Evolutionary conservation across 768 basidiomycete genomes (phyloP).

Genomic region (Boletellus sp.): DNA sequence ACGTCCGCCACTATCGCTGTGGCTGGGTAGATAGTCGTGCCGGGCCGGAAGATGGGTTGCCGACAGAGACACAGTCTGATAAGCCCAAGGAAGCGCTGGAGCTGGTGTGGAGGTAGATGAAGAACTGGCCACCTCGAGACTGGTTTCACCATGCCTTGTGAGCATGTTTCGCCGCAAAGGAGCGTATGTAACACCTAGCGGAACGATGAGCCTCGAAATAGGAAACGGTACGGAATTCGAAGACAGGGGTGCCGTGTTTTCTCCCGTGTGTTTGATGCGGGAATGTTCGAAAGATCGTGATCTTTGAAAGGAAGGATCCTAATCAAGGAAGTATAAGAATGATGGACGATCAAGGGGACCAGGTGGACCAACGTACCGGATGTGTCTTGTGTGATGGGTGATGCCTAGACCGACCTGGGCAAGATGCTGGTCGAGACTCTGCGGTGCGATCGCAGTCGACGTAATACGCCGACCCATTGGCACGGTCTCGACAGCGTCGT

Average conservation of each 20-base stretch:
- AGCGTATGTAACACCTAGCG: not conserved
- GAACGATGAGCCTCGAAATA: not conserved
- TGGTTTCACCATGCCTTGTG: not conserved
- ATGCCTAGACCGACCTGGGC: too few relatives aligned
- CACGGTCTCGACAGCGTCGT: not conserved
- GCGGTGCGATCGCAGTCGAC: constrained; percentile 11
- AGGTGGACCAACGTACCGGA: too few relatives aligned
- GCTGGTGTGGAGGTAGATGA: constrained; percentile 46
- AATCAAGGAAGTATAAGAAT: not conserved
- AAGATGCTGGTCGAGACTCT: not conserved
- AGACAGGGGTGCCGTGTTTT: not conserved
- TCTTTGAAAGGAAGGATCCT: constrained; percentile 9
- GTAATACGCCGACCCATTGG: not conserved
- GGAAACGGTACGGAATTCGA: not conserved
- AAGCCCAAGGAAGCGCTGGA: constrained; percentile 50
- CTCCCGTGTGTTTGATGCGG: not conserved
- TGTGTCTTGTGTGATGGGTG: too few relatives aligned
- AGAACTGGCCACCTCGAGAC: constrained; percentile 14
- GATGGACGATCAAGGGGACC: not conserved
- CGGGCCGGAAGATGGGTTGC: not conserved
- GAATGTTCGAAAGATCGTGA: too few relatives aligned
- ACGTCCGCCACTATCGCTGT: constrained; percentile 59
- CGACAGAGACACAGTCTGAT: constrained; percentile 37
- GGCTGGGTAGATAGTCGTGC: constrained; percentile 67
- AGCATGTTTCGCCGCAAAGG: not conserved